These are phyloP conservation scores for Clarireedia sp. DNA, from an alignment of 2,329 filamentous ascomycete genomes.

Conservation along the genomic window DNA sequence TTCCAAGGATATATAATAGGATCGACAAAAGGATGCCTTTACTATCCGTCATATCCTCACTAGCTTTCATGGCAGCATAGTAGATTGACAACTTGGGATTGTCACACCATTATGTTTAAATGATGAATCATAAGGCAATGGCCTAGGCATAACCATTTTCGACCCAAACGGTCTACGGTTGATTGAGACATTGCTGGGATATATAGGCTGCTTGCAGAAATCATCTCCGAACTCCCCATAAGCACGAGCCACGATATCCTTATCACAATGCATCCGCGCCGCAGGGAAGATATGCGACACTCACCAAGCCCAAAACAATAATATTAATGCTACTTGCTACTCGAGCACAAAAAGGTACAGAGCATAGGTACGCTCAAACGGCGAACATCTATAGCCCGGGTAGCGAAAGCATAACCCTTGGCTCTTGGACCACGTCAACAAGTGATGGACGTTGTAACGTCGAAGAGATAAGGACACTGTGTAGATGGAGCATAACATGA, in stretches of 20 bases:
- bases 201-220: conserved; percentile 7
- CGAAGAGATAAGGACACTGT: background rate
- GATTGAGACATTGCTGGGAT: background rate
- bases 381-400: background rate
- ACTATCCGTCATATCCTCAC: too few relatives aligned
- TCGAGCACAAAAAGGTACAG: background rate
- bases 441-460: background rate
- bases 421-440: too few relatives aligned
- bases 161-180: too few relatives aligned
- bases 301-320: background rate
- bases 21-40: too few relatives aligned
- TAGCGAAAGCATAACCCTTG: background rate
- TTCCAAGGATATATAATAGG: too few relatives aligned
- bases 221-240: conserved; percentile 10
- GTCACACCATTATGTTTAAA: too few relatives aligned
- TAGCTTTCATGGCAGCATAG: too few relatives aligned
- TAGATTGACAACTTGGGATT: too few relatives aligned
- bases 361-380: background rate
- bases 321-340: background rate
- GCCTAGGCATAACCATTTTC: too few relatives aligned
- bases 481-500: background rate
- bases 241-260: conserved; percentile 8
- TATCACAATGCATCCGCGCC: conserved; percentile 6
- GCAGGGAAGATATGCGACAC: conserved; percentile 4
- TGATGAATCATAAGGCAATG: too few relatives aligned